Percentiles rank a stretch among this genome's conserved stretches.
Evolutionary conservation across 106 monocot genomes (phyloP).

Genomic region (Dactylorhiza incarnata): DNA sequence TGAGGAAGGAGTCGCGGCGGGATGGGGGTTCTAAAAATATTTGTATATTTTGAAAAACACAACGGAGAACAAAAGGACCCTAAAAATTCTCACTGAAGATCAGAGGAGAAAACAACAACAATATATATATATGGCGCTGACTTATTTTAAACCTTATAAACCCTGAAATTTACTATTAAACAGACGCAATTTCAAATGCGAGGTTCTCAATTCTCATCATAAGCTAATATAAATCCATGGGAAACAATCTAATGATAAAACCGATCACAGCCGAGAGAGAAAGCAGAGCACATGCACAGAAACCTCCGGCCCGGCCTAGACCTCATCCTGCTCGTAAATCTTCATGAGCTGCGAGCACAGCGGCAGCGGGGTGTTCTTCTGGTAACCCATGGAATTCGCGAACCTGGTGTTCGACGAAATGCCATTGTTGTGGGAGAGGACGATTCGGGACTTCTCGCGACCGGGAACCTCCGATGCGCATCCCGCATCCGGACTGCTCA

Average conservation of each 20-base stretch:
- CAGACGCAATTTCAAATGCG: no score
- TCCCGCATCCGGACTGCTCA: constrained; percentile 51
- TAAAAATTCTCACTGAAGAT: no score
- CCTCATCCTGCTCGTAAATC: constrained; percentile 41
- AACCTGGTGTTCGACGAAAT: constrained; percentile 46
- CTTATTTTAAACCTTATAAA: no score
- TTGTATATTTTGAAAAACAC: no score
- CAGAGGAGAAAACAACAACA: no score
- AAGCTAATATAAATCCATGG: background rate
- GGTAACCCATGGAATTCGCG: constrained; percentile 76
- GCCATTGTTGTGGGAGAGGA: constrained; percentile 81
- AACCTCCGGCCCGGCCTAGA: background rate
- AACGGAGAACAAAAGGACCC: no score
- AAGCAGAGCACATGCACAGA: background rate
- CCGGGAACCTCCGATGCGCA: constrained; percentile 43
- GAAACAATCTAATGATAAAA: background rate
- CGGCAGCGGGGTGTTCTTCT: constrained; percentile 27
- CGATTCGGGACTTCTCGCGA: constrained; percentile 62
- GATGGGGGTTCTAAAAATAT: no score
- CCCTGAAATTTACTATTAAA: no score
- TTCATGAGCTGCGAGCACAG: constrained; percentile 54
- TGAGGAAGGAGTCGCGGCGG: no score
- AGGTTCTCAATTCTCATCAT: background rate
- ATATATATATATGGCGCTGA: no score
- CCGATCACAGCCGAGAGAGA: background rate